Base-by-base conservation (phyloP, 768 basidiomycete species). In the Mycena pura region DNA sequence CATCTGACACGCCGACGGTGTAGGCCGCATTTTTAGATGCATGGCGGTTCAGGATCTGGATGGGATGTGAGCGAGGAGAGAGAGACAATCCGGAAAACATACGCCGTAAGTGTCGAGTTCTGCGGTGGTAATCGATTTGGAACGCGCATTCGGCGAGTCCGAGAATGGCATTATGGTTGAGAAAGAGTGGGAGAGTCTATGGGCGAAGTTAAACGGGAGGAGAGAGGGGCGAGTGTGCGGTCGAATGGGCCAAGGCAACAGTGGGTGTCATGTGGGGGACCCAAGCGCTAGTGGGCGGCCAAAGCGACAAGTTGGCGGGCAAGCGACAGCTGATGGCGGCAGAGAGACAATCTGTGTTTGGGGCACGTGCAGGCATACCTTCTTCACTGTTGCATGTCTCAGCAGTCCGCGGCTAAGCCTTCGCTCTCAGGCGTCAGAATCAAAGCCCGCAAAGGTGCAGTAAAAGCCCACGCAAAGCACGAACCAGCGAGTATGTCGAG, bases 301-400 rank as follows among this genome's bases (percentile, higher is more conserved):
- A n/a, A n/a, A n/a, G n/a, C n/a, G n/a, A n/a, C n/a, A n/a, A n/a
- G n/a, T n/a, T n/a, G n/a, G n/a, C n/a, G n/a, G n/a, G n/a, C n/a
- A n/a, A n/a, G n/a, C n/a, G n/a, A n/a, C n/a, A n/a, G n/a, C n/a
- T n/a, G n/a, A n/a, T n/a, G n/a, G n/a, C n/a, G n/a, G n/a, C n/a
- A n/a, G n/a, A n/a, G n/a, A n/a, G n/a, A n/a, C n/a, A n/a, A n/a
- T n/a, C n/a, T n/a, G n/a, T n/a, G n/a, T n/a, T n/a, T n/a, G n/a
- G n/a, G n/a, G n/a, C n/a, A n/a, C n/a, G n/a, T n/a, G n/a, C n/a
- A n/a, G n/a, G n/a, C n/a, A n/a, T n/a, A n/a, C n/a, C n/a, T n/a
- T n/a, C n/a, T n/a, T n/a, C n/a, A n/a, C n/a, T n/a, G n/a, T n/a
- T 93, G 91, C 80, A 93, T 93, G 92, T 93, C 92, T 93, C 88